Evolutionary conservation across 164 flowering plant species (phyloP).

Genomic region (Stephania cephalantha): DNA sequence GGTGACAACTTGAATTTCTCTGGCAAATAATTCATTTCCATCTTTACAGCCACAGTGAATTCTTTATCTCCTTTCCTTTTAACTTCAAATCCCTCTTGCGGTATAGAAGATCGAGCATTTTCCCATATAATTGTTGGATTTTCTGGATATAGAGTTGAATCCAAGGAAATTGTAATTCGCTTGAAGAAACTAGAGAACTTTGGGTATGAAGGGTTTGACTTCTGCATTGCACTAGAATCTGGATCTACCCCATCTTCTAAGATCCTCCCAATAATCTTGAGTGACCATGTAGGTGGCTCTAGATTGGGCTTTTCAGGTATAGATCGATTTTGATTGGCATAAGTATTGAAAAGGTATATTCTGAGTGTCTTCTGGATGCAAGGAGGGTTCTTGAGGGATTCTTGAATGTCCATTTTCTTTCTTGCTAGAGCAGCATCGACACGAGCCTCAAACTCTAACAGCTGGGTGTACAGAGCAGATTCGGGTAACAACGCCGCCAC

Average conservation of each 20-base stretch:
- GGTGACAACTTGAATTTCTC: constrained; percentile 72
- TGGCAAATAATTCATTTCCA: constrained; percentile 75
- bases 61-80: constrained; percentile 87
- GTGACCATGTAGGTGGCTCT: constrained; percentile 77
- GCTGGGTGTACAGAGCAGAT: constrained; percentile 66
- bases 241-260: constrained; percentile 65
- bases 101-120: constrained; percentile 54
- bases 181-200: constrained; percentile 81
- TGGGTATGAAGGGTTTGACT: constrained; percentile 32
- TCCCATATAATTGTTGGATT: constrained; percentile 80
- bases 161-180: constrained; percentile 68
- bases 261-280: constrained; percentile 76
- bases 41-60: constrained; percentile 51
- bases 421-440: constrained; percentile 66
- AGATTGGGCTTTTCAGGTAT: constrained; percentile 37
- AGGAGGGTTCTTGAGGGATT: constrained; percentile 56
- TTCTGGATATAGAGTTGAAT: constrained; percentile 70
- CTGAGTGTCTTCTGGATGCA: constrained; percentile 62
- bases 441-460: constrained; percentile 68
- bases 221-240: constrained; percentile 41
- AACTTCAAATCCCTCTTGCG: constrained; percentile 85
- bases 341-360: constrained; percentile 75
- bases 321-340: constrained; percentile 42
- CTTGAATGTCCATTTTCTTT: constrained; percentile 72
- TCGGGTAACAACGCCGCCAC: constrained; percentile 77